Evolutionary conservation across 371 early-diverging fungal species (phyloP).

Genomic region (Nosema muscidifuracis): DNA sequence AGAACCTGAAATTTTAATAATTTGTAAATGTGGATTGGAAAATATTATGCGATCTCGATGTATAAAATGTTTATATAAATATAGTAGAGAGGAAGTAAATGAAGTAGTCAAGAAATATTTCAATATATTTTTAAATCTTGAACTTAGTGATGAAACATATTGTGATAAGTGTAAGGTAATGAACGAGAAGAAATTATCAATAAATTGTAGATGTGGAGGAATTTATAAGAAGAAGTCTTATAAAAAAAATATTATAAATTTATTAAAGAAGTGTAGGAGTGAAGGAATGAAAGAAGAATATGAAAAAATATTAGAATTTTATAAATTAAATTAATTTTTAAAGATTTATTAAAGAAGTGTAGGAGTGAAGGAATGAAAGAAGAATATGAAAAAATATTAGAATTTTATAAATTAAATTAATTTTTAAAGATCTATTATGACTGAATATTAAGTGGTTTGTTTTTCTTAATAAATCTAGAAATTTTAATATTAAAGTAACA

Average conservation of each 20-base stretch:
- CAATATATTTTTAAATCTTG: conserved; percentile 12
- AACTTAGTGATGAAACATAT: conserved; percentile 16
- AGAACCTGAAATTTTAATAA: conserved; percentile 4
- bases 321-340: background rate
- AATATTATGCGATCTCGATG: conserved; percentile 45
- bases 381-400: no score
- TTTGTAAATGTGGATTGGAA: conserved; percentile 48
- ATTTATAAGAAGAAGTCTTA: conserved; percentile 13
- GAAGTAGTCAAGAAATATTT: conserved; percentile 36
- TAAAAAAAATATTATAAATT: background rate
- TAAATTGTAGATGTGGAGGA: conserved; percentile 55
- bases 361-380: no score
- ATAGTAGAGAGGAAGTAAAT: conserved; percentile 20
- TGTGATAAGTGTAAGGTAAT: conserved; percentile 38
- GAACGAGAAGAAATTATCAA: conserved; percentile 39
- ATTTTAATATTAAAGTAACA: no score
- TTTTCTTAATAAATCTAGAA: no score
- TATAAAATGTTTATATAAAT: conserved; percentile 36
- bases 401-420: no score
- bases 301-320: background rate
- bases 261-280: background rate
- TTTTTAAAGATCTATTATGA: no score
- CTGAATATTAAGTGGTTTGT: no score
- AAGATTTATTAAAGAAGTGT: no score
- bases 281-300: background rate